Conservation (phyloP, 2,329 filamentous ascomycete species). For the Penicillium brasilianum region DNA sequence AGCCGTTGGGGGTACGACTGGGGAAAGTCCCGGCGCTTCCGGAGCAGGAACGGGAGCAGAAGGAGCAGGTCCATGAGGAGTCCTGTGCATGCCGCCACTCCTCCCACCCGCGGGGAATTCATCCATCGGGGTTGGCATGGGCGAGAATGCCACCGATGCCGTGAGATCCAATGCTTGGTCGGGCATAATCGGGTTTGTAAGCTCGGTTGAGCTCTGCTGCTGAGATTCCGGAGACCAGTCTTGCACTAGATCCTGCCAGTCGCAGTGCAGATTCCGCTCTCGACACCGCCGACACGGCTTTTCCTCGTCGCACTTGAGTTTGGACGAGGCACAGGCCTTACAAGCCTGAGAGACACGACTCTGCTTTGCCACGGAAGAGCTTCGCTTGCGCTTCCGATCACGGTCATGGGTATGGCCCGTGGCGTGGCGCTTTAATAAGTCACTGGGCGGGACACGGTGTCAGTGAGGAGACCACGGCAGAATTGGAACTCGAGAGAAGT, state of each 20-base stretch:
- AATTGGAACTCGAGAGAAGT: neutral
- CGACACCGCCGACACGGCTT: conserved; percentile 60
- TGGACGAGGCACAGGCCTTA: conserved; percentile 57
- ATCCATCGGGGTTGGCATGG: conserved; percentile 24
- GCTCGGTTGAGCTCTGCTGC: conserved; percentile 17
- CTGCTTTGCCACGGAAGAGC: conserved; percentile 28
- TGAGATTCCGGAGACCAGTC: conserved; percentile 27
- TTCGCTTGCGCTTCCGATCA: conserved; percentile 38
- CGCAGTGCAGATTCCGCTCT: conserved; percentile 55
- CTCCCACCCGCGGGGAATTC: conserved; percentile 10
- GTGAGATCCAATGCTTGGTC: conserved; percentile 5
- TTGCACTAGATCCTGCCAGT: conserved; percentile 32
- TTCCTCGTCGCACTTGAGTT: conserved; percentile 60
- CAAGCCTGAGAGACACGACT: conserved; percentile 57
- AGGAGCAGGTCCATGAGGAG: conserved; percentile 11
- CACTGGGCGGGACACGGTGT: conserved; percentile 29
- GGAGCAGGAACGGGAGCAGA: too few relatives aligned
- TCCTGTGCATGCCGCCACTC: conserved; percentile 9
- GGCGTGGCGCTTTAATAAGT: conserved; percentile 58
- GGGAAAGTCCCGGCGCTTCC: conserved; percentile 19
- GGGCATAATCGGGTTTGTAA: neutral
- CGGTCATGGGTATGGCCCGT: conserved; percentile 44
- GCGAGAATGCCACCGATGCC: conserved; percentile 18
- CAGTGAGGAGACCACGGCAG: neutral
- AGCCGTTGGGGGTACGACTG: conserved; percentile 12